Base-by-base conservation (phyloP, 164 flowering plant genomes). In the Houttuynia cordata region DNA sequence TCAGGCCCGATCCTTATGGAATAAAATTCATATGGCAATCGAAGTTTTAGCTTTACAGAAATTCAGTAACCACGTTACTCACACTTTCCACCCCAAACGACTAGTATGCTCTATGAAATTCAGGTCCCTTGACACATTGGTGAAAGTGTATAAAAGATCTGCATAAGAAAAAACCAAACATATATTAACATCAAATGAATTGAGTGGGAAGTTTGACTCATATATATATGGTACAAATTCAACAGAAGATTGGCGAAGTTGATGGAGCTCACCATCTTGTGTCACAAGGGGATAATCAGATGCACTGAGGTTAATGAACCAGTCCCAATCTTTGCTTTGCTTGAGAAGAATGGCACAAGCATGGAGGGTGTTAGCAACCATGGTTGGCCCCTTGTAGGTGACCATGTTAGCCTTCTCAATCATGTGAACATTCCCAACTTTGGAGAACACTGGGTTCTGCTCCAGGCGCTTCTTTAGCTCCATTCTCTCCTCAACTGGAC, bases 271-370 rank as follows among this genome's bases (percentile, higher is more conserved):
- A 93, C 99, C 97, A 83, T 93, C 99, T 76, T 93, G 99, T 57
- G 96, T 93, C 45, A 90, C 89, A 56, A 93, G 89, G 64, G 99
- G 99, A 70, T 93, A 93, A 77, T 90, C 99, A 0, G 99, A 93
- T 37, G 99, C 99, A 63, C 99, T 93, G 54, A 93, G 95, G 67
- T 93, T 89, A 69, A 92, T 92, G 71, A 92, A 92, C 98, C 98
- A 92, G 71, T 92, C 98, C 98, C 98, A 92, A 1, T 88, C 85
- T 61, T 83, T 80, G 68, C 67, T 78, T 70, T 72, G 68, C 80
- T 76, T 88, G 37, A 91, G 84, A 64, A 91, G 88, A 70, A 88
- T 82, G 22, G 98, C 98, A 64, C 91, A 83, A 40, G 96, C 98
- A 68, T 92, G 98, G 65, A 91, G 89, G 18, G 96, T 91, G 74